Evolutionary conservation across 306 rosid species (phyloP), one percentile per base, ranked within the genome.

Genomic region (Malus orientalis): DNA sequence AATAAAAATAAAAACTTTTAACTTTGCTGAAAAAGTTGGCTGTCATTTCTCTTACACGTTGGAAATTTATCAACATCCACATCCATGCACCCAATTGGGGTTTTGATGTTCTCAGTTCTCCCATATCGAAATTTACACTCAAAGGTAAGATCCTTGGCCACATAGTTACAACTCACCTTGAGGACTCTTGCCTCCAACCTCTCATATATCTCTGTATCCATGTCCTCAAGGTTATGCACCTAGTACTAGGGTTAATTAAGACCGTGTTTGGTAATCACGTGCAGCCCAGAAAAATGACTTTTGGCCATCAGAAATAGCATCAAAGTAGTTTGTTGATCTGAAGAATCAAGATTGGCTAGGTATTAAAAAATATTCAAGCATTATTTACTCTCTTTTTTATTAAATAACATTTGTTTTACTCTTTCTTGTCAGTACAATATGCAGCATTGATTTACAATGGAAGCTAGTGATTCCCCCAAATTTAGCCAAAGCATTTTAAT

Each of bases 11-110:
- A 40, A 40, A 40, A 42, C 45, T 42, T 42, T 42, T 42, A 42
- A 42, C 44, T n/a, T 69, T 7, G 64, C 62, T 60, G 25, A 47
- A 60, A 45, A 19, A 15, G 64, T n/a, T n/a, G 49, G 76, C 74
- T 25, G 67, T 58, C 44, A 57, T 69, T 69, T 58, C 61, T 47
- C 62, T 58, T 60, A 25, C 58, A 38, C 30, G 6, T 33, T 78
- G 27, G 67, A 47, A 63, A 71, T 62, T 27, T 49, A 75, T 76
- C 59, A 45, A 71, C 16, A 71, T 83, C 76, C 59, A 77, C 66
- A 76, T 33, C 78, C 84, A 84, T 79, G 55, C 69, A 83, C 77
- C 74, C 54, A 38, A 15, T 42, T 22, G 79, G 82, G 82, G 40
- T 62, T 80, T 66, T 74, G 22, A 51, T 74, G 68, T 19, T 54